Evolutionary conservation across 306 rosid genomes (phyloP).

Genomic region (Cyclanthera cordifolia): DNA sequence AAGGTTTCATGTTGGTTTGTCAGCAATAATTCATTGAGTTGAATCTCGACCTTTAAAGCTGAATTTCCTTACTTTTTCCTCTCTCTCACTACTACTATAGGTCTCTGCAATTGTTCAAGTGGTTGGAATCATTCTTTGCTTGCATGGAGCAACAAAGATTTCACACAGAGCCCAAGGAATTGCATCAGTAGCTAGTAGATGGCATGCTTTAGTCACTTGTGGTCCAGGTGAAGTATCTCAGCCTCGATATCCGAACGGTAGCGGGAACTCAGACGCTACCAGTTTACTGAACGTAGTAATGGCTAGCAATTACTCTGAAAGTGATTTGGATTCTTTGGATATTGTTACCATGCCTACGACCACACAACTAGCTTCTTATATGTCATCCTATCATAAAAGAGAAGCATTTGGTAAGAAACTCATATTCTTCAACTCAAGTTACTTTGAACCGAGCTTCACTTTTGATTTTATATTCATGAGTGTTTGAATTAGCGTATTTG

Average conservation of each 20-base stretch:
- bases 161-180: constrained; percentile 38
- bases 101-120: constrained; percentile 30
- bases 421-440: background rate
- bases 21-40: background rate
- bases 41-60: background rate
- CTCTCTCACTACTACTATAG: constrained; percentile 13
- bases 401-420: constrained; percentile 33
- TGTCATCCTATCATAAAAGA: constrained; percentile 30
- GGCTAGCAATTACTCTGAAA: constrained; percentile 23
- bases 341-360: constrained; percentile 25
- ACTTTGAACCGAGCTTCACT: background rate
- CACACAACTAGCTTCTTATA: constrained; percentile 25
- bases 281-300: constrained; percentile 9
- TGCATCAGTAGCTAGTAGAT: constrained; percentile 31
- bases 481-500: too few species aligned
- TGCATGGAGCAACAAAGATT: constrained; percentile 37
- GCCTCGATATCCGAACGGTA: background rate
- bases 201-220: constrained; percentile 47
- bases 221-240: constrained; percentile 15
- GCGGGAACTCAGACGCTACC: constrained; percentile 10
- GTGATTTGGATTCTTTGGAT: constrained; percentile 29
- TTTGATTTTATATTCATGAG: too few species aligned
- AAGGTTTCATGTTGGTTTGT: background rate
- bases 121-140: constrained; percentile 29
- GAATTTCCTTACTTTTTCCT: background rate